Conservation (phyloP, 371 early-diverging fungal species). For the Lichtheimia corymbifera region DNA sequence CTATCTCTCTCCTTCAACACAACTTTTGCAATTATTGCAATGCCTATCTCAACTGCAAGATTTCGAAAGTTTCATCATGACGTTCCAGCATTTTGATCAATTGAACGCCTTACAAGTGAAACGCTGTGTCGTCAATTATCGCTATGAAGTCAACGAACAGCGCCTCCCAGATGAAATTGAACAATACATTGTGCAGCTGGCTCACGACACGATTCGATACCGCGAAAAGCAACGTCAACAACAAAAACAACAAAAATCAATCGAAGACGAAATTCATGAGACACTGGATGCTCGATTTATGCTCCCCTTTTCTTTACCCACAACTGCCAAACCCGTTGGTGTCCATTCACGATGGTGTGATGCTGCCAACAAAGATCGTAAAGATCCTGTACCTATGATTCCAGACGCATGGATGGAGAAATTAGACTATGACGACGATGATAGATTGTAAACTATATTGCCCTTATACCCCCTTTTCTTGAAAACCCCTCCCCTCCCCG, state of each 20-base stretch:
- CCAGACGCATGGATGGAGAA: constrained; percentile 26
- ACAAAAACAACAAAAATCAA: constrained; percentile 14
- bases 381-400: constrained; percentile 34
- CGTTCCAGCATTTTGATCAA: constrained; percentile 59
- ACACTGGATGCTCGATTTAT: constrained; percentile 47
- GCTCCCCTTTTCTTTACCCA: constrained; percentile 53
- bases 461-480: background rate
- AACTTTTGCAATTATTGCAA: constrained; percentile 82
- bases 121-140: constrained; percentile 69
- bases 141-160: constrained; percentile 83
- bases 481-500: too few relatives aligned
- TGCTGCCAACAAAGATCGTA: constrained; percentile 24
- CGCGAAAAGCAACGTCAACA: constrained; percentile 33
- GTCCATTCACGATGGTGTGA: constrained; percentile 15
- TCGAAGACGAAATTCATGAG: constrained; percentile 35
- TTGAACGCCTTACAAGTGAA: constrained; percentile 73
- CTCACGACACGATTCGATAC: constrained; percentile 60
- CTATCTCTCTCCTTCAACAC: constrained; percentile 64
- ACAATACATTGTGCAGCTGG: constrained; percentile 67
- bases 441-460: constrained; percentile 5
- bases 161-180: constrained; percentile 68
- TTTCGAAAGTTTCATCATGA: constrained; percentile 68
- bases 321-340: constrained; percentile 32
- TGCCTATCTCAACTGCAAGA: constrained; percentile 68
- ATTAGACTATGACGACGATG: constrained; percentile 4